A percentile compares a stretch with the other conserved stretches of the same genome.
Conservation (phyloP, 495 filamentous ascomycete genomes). For the Penicillium dipodomyicola region DNA sequence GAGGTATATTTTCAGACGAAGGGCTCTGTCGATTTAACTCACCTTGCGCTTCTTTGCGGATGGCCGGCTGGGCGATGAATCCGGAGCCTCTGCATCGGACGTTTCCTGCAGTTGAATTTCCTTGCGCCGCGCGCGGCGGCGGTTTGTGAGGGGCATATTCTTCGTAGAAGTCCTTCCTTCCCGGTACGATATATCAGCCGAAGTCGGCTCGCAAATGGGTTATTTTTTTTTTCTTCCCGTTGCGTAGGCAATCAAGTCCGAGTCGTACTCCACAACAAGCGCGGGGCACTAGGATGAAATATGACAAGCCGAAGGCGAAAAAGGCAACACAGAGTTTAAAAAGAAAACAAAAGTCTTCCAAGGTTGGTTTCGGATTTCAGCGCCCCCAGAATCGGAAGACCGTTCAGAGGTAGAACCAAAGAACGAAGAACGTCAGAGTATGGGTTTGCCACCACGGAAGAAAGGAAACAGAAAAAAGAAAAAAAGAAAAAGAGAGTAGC, state of each 20-base stretch:
- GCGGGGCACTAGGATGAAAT: slow-evolving; percentile 19
- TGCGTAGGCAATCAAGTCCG: slow-evolving; percentile 9
- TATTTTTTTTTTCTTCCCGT: slow-evolving; percentile 6
- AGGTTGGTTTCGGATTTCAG: slow-evolving; percentile 29
- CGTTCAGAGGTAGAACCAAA: slow-evolving; percentile 40
- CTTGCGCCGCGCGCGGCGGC: slow-evolving; percentile 52
- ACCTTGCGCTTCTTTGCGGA: slow-evolving; percentile 76
- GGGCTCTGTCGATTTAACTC: slow-evolving; percentile 22
- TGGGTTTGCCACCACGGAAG: slow-evolving; percentile 38
- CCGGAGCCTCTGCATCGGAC: slow-evolving; percentile 52
- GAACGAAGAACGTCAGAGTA: slow-evolving; percentile 25
- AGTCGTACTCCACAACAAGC: slow-evolving; percentile 12
- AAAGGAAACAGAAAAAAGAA: slow-evolving; percentile 3
- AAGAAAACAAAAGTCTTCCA: slow-evolving; percentile 14
- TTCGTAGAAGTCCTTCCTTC: slow-evolving; percentile 4
- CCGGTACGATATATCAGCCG: not conserved
- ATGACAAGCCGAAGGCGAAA: slow-evolving; percentile 29
- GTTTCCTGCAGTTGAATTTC: slow-evolving; percentile 49
- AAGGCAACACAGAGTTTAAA: slow-evolving; percentile 19
- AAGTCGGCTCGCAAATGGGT: not conserved
- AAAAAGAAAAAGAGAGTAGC: slow-evolving; percentile 1
- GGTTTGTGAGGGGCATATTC: slow-evolving; percentile 51
- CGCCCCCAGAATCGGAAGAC: slow-evolving; percentile 29
- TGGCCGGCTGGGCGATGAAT: slow-evolving; percentile 70
- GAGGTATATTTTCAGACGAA: slow-evolving; percentile 7